Evolutionary conservation across 2,329 filamentous ascomycete genomes (phyloP).

Genomic region (Ophiostoma ips): DNA sequence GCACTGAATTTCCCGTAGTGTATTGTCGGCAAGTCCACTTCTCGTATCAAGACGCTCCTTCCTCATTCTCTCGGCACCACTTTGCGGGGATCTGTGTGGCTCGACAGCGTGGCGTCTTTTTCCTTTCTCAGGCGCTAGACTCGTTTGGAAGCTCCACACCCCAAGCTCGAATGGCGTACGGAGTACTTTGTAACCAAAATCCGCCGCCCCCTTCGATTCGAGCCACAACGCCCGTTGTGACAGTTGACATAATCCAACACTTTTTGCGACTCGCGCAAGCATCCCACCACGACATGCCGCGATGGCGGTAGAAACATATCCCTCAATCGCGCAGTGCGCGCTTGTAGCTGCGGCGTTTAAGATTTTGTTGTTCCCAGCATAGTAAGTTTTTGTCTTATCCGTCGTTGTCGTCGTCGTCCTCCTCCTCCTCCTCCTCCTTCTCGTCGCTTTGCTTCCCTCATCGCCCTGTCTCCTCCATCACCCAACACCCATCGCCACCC

Average conservation of each 20-base stretch:
- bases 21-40: background rate
- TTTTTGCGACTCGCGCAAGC: background rate
- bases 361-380: slow-evolving; percentile 81
- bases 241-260: background rate
- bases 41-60: background rate
- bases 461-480: background rate
- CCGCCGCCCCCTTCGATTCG: background rate
- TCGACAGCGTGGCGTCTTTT: background rate
- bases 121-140: slow-evolving; percentile 3
- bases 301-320: slow-evolving; percentile 65
- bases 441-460: too few relatives aligned
- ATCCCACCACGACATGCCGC: slow-evolving; percentile 6
- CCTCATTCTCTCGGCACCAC: background rate
- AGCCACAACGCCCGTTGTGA: too few relatives aligned
- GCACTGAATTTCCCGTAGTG: too few relatives aligned
- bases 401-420: background rate
- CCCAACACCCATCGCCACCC: background rate
- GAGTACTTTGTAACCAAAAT: too few relatives aligned
- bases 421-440: background rate
- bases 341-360: slow-evolving; percentile 80
- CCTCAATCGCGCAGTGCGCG: slow-evolving; percentile 79
- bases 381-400: slow-evolving; percentile 44
- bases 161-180: slow-evolving; percentile 4
- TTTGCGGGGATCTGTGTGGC: background rate
- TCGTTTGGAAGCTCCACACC: slow-evolving; percentile 1